Conservation (phyloP, 2,329 filamentous ascomycete species). For the Fusarium continuum region DNA sequence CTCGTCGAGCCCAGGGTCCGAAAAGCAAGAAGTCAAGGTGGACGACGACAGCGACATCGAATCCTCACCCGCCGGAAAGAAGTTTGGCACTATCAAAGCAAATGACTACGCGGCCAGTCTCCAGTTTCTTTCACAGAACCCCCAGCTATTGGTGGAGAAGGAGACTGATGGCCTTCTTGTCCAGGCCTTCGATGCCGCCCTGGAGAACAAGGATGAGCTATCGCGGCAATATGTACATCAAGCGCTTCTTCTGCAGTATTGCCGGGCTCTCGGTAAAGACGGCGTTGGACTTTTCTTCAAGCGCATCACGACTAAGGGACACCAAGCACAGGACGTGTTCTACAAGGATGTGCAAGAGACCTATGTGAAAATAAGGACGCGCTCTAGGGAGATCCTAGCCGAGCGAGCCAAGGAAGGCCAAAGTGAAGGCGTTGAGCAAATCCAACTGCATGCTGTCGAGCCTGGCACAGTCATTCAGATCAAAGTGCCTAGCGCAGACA, state of each 20-base stretch:
- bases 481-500: conserved; percentile 75
- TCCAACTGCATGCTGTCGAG: conserved; percentile 96
- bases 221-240: conserved; percentile 92
- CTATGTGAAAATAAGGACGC: conserved; percentile 80
- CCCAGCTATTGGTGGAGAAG: conserved; percentile 79
- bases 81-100: conserved; percentile 81
- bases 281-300: conserved; percentile 96
- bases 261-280: conserved; percentile 85
- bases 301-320: conserved; percentile 86
- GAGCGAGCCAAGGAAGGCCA: conserved; percentile 61
- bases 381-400: conserved; percentile 75
- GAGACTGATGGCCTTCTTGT: conserved; percentile 92
- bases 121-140: conserved; percentile 81
- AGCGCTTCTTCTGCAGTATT: conserved; percentile 92
- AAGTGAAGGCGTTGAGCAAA: conserved; percentile 86
- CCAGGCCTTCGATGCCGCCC: conserved; percentile 88
- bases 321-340: conserved; percentile 92
- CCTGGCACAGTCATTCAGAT: conserved; percentile 93
- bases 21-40: conserved; percentile 31
- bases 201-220: conserved; percentile 78
- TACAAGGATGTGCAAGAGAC: conserved; percentile 91
- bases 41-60: conserved; percentile 79
- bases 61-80: conserved; percentile 78
- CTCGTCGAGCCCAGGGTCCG: conserved; percentile 18
- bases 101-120: conserved; percentile 78